phyloP scores from a whole-genome alignment of 345 rosid species.

The Ricinus communis region DNA sequence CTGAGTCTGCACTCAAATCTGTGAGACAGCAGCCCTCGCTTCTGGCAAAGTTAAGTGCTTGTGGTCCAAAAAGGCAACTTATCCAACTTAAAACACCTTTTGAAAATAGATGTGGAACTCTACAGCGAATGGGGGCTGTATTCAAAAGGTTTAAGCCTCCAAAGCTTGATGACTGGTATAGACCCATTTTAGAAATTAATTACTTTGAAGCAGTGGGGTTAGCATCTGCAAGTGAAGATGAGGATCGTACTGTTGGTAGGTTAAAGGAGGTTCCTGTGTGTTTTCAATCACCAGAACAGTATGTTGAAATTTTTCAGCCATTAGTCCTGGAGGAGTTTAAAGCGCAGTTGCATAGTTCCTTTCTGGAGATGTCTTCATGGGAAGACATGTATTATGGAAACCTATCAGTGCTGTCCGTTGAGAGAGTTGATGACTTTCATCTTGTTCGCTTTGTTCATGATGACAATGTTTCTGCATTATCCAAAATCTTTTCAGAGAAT shows the following conservation, averaged over 20 bases:
- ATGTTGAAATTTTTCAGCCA: conserved; percentile 79
- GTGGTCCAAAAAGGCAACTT: conserved; percentile 79
- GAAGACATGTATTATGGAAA: conserved; percentile 74
- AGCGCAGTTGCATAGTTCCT: conserved; percentile 85
- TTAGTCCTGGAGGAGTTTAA: conserved; percentile 94
- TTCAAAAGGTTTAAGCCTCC: conserved; percentile 82
- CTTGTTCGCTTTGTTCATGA: conserved; percentile 91
- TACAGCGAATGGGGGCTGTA: conserved; percentile 52
- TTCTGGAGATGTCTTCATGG: conserved; percentile 75
- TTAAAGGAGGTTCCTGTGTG: conserved; percentile 84
- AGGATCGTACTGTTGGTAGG: conserved; percentile 38
- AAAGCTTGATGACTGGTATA: conserved; percentile 93
- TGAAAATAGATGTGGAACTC: conserved; percentile 52
- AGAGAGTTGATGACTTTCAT: conserved; percentile 95
- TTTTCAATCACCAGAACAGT: conserved; percentile 79
- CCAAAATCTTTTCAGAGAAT: conserved; percentile 74
- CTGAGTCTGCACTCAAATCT: conserved; percentile 50
- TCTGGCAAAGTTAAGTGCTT: conserved; percentile 45
- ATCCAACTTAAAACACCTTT: conserved; percentile 80
- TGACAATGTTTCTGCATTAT: conserved; percentile 49
- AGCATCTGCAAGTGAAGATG: conserved; percentile 46
- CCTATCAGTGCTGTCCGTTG: conserved; percentile 83
- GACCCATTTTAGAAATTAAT: conserved; percentile 78
- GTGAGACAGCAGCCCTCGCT: conserved; percentile 37
- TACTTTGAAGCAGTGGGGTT: conserved; percentile 72